These are phyloP conservation scores for Suillus americanus DNA, from an alignment of 768 basidiomycete species.

Conservation along the genomic window DNA sequence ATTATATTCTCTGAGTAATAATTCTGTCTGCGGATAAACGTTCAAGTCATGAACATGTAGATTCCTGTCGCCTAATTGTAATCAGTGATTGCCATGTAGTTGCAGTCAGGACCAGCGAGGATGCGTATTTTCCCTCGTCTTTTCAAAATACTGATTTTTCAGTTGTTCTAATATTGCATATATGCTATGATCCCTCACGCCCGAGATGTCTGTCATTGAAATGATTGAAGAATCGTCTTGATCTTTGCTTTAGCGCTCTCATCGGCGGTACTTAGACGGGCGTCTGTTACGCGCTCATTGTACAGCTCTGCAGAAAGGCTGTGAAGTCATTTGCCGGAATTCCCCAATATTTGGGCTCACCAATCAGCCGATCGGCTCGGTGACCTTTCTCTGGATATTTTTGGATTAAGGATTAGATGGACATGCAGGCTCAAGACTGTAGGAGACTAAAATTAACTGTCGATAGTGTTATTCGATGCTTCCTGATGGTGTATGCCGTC, in stretches of 20 bases:
- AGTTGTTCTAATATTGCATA: not conserved
- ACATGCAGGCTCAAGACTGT: not conserved
- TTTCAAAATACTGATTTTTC: not conserved
- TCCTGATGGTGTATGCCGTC: not conserved
- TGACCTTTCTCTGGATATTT: not conserved
- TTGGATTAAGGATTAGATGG: not conserved
- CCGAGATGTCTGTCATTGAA: not conserved
- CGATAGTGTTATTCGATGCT: not conserved
- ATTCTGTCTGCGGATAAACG: not conserved
- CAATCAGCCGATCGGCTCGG: not conserved
- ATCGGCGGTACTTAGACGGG: not conserved
- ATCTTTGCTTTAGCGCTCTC: not conserved
- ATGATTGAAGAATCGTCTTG: not conserved
- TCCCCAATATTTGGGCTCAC: not conserved
- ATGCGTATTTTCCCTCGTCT: not conserved
- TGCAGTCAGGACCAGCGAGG: not conserved
- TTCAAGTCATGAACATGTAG: not conserved
- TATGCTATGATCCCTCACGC: not conserved
- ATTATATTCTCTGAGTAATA: not conserved
- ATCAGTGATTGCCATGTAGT: not conserved
- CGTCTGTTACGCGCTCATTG: not conserved
- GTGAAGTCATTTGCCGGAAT: not conserved
- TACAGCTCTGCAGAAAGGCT: not conserved
- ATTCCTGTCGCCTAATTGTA: not conserved
- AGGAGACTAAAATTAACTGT: not conserved